Evolutionary conservation across 2,329 filamentous ascomycete genomes (phyloP).

Genomic region (Penicillium olsonii): DNA sequence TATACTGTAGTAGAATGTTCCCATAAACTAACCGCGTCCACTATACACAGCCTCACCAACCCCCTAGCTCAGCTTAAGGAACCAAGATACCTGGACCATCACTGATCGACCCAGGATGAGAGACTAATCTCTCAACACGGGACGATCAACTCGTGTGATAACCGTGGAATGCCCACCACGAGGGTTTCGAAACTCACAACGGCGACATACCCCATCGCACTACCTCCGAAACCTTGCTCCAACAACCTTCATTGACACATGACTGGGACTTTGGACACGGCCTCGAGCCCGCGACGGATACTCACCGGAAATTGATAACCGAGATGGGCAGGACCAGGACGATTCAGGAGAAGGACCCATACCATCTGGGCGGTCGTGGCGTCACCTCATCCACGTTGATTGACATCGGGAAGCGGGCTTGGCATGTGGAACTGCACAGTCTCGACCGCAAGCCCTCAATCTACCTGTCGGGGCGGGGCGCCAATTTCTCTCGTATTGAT

Average conservation of each 20-base stretch:
- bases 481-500: background rate
- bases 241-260: background rate
- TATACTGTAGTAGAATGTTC: too few relatives aligned
- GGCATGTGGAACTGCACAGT: slow-evolving; percentile 14
- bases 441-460: slow-evolving; percentile 15
- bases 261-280: background rate
- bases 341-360: slow-evolving; percentile 2
- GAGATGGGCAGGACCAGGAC: background rate
- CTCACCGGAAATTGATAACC: background rate
- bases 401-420: slow-evolving; percentile 15
- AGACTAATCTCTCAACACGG: slow-evolving; percentile 6
- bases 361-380: background rate
- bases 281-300: background rate
- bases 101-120: background rate
- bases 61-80: background rate
- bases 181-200: too few relatives aligned
- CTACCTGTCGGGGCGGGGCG: slow-evolving; percentile 13
- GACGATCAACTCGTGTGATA: slow-evolving; percentile 6
- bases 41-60: background rate
- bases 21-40: too few relatives aligned
- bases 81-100: background rate
- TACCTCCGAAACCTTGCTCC: background rate
- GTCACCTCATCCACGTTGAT: slow-evolving; percentile 6
- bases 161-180: background rate
- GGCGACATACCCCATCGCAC: background rate